These are phyloP conservation scores for Ramicandelaber brevisporus DNA, from an alignment of 192 early-diverging fungal genomes.

Conservation along the genomic window DNA sequence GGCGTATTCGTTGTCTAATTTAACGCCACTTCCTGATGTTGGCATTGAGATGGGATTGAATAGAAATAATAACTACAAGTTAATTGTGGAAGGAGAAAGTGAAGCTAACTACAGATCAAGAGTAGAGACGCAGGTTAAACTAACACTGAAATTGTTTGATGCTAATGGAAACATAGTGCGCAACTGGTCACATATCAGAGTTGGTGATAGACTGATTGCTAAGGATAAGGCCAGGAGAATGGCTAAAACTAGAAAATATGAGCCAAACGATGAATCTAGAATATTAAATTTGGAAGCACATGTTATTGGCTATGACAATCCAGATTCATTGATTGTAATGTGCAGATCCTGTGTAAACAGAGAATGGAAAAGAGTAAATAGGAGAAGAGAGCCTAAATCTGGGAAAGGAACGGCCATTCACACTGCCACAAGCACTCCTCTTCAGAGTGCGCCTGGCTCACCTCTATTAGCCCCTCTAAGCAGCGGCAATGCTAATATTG, in stretches of 20 bases:
- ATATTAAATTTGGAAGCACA: constrained; percentile 53
- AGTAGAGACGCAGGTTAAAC: constrained; percentile 87
- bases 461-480: constrained; percentile 12
- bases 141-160: constrained; percentile 60
- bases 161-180: constrained; percentile 37
- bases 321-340: constrained; percentile 42
- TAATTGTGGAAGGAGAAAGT: no score
- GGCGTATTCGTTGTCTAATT: no score
- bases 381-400: constrained; percentile 38
- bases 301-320: constrained; percentile 67
- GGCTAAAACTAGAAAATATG: constrained; percentile 17
- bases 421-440: constrained; percentile 15
- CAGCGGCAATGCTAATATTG: constrained; percentile 15
- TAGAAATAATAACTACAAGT: no score
- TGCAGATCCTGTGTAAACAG: constrained; percentile 64
- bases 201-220: constrained; percentile 64
- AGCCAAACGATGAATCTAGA: no score
- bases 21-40: no score
- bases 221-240: constrained; percentile 31
- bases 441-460: constrained; percentile 22
- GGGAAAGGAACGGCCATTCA: constrained; percentile 15
- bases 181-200: constrained; percentile 57
- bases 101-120: no score
- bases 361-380: constrained; percentile 47
- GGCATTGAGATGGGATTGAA: no score